Evolutionary conservation across 139 green algal genomes (phyloP), one percentile per base, ranked within the genome.

Genomic region (Chlamydomonas sp.): DNA sequence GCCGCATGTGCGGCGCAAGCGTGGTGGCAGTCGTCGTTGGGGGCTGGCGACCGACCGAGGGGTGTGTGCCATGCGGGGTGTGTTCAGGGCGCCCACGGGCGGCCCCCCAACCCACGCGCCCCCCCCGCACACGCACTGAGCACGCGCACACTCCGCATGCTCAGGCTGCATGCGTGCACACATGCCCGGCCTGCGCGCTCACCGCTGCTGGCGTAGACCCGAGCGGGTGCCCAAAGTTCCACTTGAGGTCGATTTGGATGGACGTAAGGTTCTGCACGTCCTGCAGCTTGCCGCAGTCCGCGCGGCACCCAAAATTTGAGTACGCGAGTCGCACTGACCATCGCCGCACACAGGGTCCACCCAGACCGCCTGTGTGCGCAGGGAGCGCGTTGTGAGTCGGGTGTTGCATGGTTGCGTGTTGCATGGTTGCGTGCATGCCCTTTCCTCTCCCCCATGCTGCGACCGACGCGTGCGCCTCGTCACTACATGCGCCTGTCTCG

Each of bases 321-420:
- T 91, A 96, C 0, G 90, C 6, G 76, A 65, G 22, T 91, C 83
- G 71, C 90, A 96, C 1, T 90, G 43, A 10, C 90, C 90, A 67
- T 96, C 88, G 47, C 90, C 90, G 63, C 90, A 96, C 5, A 81
- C 77, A 0, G 86, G 87, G 70, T 96, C 89, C 39, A 79, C 74
- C 87, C 87, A 96, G 0, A 93, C 77, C 13, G 70, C 57, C 70
- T 86, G 80, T 5, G 59, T 48, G 33, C 20, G 28, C 6, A 10
- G 16, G 6, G 16, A 34, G 31, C 54, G 39, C 13, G 48, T 16
- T 28, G 31, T 30, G 59, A 58, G 4, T n/a, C 26, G 26, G 43
- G 10, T 33, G 8, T 59, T 2, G 24, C 35, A 36, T 35, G 4
- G 26, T 5, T 64, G 5, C 48, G 4, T 3, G 16, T 34, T 68